These are phyloP conservation scores for Botrytis tulipae DNA, from an alignment of 2,329 filamentous ascomycete genomes.

Conservation along the genomic window DNA sequence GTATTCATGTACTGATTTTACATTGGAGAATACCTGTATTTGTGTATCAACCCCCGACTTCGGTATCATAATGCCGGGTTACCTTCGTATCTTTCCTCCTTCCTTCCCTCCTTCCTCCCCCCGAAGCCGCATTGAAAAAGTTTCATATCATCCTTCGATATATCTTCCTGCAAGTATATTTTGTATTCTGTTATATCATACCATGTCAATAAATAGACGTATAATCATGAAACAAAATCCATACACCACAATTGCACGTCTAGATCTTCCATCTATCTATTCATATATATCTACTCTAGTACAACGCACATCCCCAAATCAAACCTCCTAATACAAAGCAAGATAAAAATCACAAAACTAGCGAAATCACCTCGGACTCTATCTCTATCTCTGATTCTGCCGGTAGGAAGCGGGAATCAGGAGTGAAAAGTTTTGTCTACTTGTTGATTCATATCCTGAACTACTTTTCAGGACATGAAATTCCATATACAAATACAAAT, in stretches of 20 bases:
- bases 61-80: not conserved
- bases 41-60: not conserved
- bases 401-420: too few relatives aligned
- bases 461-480: too few relatives aligned
- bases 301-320: not conserved
- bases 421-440: too few relatives aligned
- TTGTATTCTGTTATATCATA: not conserved
- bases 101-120: not conserved
- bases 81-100: not conserved
- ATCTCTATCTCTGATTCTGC: too few relatives aligned
- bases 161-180: not conserved
- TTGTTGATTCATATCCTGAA: too few relatives aligned
- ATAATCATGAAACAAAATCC: not conserved
- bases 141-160: not conserved
- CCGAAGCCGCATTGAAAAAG: not conserved
- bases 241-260: not conserved
- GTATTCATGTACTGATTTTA: too few relatives aligned
- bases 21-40: not conserved
- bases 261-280: not conserved
- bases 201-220: not conserved
- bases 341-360: not conserved
- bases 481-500: too few relatives aligned
- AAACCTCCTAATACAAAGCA: not conserved
- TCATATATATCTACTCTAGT: not conserved
- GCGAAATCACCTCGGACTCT: not conserved